These are phyloP conservation scores for Coemansia sp. DNA, from an alignment of 192 early-diverging fungal species.

Conservation along the genomic window DNA sequence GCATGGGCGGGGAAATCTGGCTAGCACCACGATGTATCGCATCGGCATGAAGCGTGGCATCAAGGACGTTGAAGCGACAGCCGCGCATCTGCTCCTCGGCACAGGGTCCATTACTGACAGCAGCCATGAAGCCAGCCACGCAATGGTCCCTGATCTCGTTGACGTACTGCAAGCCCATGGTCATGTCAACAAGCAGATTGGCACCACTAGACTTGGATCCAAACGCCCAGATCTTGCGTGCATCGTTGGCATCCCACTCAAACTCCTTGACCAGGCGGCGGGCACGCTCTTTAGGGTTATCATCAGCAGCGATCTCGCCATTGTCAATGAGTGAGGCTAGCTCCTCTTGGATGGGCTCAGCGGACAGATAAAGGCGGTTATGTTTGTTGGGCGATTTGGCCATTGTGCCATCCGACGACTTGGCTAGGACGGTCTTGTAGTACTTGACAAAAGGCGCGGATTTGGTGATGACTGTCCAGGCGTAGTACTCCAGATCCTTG, in stretches of 20 bases:
- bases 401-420: constrained; percentile 79
- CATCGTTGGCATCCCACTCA: constrained; percentile 95
- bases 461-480: constrained; percentile 85
- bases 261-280: constrained; percentile 85
- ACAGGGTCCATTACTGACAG: too few relatives aligned
- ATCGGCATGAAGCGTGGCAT: too few relatives aligned
- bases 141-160: too few relatives aligned
- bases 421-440: constrained; percentile 89
- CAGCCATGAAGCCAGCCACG: too few relatives aligned
- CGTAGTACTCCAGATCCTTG: constrained; percentile 99
- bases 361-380: constrained; percentile 99
- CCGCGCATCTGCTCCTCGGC: too few relatives aligned
- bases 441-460: constrained; percentile 95
- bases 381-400: constrained; percentile 99
- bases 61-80: too few relatives aligned
- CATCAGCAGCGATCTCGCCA: constrained; percentile 83
- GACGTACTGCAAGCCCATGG: too few relatives aligned
- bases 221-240: constrained; percentile 98
- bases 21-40: too few relatives aligned
- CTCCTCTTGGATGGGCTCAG: constrained; percentile 82
- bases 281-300: constrained; percentile 94
- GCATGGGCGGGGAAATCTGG: too few relatives aligned
- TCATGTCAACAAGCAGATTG: too few relatives aligned
- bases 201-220: too few relatives aligned
- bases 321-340: constrained; percentile 78